Conservation (phyloP, 2,329 filamentous ascomycete genomes). For the Cladosporium sp. region DNA sequence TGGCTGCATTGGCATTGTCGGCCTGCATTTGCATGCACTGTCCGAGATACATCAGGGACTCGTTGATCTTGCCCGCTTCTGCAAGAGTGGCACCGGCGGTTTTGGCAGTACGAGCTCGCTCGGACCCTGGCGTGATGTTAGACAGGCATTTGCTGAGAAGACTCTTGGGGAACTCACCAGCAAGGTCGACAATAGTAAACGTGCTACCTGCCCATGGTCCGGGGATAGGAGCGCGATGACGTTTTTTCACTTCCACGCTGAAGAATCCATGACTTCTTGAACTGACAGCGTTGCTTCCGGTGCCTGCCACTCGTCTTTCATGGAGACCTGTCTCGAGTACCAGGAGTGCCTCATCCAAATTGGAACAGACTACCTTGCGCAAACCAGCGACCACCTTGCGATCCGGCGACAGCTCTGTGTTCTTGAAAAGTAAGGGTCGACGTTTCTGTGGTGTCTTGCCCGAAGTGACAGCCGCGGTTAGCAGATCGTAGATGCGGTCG, state of each 20-base stretch:
- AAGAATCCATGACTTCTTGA: constrained; percentile 96
- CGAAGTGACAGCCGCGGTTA: constrained; percentile 58
- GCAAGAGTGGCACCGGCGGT: constrained; percentile 87
- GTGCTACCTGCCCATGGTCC: constrained; percentile 69
- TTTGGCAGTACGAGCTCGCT: constrained; percentile 88
- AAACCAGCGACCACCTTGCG: constrained; percentile 92
- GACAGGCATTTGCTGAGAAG: not conserved
- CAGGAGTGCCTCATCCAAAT: constrained; percentile 75
- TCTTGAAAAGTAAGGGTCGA: constrained; percentile 85
- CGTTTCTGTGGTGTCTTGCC: constrained; percentile 53
- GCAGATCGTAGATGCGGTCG: constrained; percentile 90
- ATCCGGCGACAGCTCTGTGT: constrained; percentile 79
- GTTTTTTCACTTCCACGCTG: constrained; percentile 89
- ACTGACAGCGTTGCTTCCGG: constrained; percentile 86
- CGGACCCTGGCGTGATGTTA: constrained; percentile 55
- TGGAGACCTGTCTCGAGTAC: constrained; percentile 85
- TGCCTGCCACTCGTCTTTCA: constrained; percentile 82
- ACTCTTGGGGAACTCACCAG: constrained; percentile 50
- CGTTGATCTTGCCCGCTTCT: constrained; percentile 97
- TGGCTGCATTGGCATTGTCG: constrained; percentile 60
- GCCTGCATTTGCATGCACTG: constrained; percentile 96
- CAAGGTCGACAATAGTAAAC: constrained; percentile 85
- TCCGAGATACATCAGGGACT: constrained; percentile 95
- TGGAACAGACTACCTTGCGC: constrained; percentile 82
- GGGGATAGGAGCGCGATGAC: constrained; percentile 46